Conservation (phyloP, 768 basidiomycete genomes). For the Tricholoma bakamatsutake region DNA sequence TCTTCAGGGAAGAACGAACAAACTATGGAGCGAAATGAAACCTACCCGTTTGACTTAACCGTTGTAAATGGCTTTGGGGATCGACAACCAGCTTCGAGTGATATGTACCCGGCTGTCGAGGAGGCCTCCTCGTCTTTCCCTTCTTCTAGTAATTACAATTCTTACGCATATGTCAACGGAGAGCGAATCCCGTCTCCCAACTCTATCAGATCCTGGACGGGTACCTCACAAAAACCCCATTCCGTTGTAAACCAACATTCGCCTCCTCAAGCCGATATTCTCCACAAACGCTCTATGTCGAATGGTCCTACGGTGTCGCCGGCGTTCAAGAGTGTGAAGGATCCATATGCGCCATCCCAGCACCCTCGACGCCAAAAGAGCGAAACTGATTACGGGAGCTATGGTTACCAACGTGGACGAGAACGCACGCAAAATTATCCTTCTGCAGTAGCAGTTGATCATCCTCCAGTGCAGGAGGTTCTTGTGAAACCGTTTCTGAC, state of each 20-base stretch:
- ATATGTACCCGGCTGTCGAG: conserved; percentile 1
- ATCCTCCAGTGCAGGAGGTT: conserved; percentile 26
- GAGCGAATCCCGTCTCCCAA: conserved; percentile 29
- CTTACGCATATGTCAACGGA: conserved; percentile 29
- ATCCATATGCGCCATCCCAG: conserved; percentile 28
- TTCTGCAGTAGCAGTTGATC: conserved; percentile 9
- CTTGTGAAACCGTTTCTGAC: conserved; percentile 35
- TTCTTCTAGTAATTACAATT: conserved; percentile 18
- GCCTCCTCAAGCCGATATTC: conserved; percentile 13
- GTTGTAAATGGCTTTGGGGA: not conserved
- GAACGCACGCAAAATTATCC: conserved; percentile 10
- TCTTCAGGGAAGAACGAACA: not conserved
- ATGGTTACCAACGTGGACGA: conserved; percentile 17
- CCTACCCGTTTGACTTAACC: not conserved
- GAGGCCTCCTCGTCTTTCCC: conserved; percentile 6
- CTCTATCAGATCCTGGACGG: conserved; percentile 13
- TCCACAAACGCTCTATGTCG: conserved; percentile 38
- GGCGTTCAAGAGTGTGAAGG: conserved; percentile 26
- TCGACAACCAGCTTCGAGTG: not conserved
- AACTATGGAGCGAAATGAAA: not conserved
- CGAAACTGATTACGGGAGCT: conserved; percentile 21
- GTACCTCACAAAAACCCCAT: conserved; percentile 19
- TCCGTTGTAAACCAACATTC: conserved; percentile 10
- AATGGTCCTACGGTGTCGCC: conserved; percentile 37
- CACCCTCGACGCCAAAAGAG: conserved; percentile 17